Conservation (phyloP, 2,329 filamentous ascomycete genomes). For the Simplicillium sp. region DNA sequence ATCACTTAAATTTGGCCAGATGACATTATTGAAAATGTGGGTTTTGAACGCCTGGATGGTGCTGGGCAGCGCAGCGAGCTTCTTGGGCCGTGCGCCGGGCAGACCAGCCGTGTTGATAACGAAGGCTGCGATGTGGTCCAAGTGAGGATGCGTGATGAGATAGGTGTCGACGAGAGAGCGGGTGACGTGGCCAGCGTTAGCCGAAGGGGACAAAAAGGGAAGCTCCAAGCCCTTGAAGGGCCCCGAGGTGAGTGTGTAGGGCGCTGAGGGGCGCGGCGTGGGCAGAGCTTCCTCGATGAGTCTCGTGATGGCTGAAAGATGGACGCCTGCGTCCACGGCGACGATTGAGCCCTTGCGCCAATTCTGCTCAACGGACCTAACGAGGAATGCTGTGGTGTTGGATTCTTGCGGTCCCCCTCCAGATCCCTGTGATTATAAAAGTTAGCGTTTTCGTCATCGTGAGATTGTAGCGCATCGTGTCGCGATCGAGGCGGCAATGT, state of each 20-base stretch:
- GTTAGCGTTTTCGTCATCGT: slow-evolving; percentile 14
- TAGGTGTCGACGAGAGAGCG: slow-evolving; percentile 75
- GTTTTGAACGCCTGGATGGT: slow-evolving; percentile 89
- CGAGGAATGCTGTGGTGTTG: slow-evolving; percentile 81
- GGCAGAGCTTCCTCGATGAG: slow-evolving; percentile 56
- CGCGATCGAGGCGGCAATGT: too few species aligned
- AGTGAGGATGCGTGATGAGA: slow-evolving; percentile 92
- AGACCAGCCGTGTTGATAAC: slow-evolving; percentile 88
- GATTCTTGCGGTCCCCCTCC: slow-evolving; percentile 86
- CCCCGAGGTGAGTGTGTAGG: slow-evolving; percentile 52
- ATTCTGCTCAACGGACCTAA: slow-evolving; percentile 67
- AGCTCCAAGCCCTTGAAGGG: slow-evolving; percentile 75
- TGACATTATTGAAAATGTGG: slow-evolving; percentile 95
- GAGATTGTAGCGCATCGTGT: not conserved
- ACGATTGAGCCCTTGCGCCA: slow-evolving; percentile 80
- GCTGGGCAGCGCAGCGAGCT: slow-evolving; percentile 73
- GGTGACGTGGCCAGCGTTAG: slow-evolving; percentile 76
- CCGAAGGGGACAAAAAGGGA: slow-evolving; percentile 53
- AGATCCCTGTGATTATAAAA: slow-evolving; percentile 52
- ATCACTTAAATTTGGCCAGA: slow-evolving; percentile 95
- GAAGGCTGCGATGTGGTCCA: slow-evolving; percentile 87
- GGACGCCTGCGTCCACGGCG: slow-evolving; percentile 88
- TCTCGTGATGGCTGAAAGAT: slow-evolving; percentile 74
- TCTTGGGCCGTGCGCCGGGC: slow-evolving; percentile 72
- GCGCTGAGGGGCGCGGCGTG: slow-evolving; percentile 19